Base-by-base conservation (phyloP, 2,329 filamentous ascomycete genomes). In the Fusarium verticillioides region DNA sequence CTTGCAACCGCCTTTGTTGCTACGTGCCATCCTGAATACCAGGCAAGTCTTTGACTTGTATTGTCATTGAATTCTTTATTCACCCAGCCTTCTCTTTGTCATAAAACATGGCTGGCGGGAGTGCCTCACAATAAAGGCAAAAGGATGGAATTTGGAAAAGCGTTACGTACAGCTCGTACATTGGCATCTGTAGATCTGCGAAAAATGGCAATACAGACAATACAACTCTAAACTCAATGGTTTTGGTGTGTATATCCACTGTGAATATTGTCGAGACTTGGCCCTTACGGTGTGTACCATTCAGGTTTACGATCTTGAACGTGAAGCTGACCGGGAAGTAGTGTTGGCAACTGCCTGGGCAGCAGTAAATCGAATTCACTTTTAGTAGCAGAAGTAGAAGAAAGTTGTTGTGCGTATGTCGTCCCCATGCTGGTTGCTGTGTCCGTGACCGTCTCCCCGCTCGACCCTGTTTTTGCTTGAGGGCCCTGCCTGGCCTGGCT, bases 181-280 rank as follows among this genome's bases (percentile, higher is more conserved):
- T 68, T 61, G 63, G 53, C 42, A 50, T 39, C 58, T 26, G 50
- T 71, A 74, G 66, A 74, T 60, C 53, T 36, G 30, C 56, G 40
- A 58, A 52, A 52, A 59, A 70, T 40, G 44, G 61, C 32, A 63
- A 61, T 28, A 70, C 43, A 54, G 26, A 73, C 39, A 60, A 61
- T 44, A 68, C 34, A 60, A 52, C 58, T 74, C 44, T 66, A 57
- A 60, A 66, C 36, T 47, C 23, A 40, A 18, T 32, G 8, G 34
- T 30, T 26, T 34, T 49, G 15, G 42, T 37, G 47, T 37, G 19
- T 30, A 43, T 44, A 6, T 36, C 58, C 58, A 49, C 43, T 26
- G 54, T 61, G 40, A 54, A 18, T 46, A n/a, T 4, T 23, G 40
- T n/a, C n/a, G 16, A 64, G 18, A 37, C 26, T 16, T 39, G 44